A percentile compares a stretch with the other conserved stretches of the same genome.
Evolutionary conservation across 192 early-diverging fungal species (phyloP).

Genomic region (Backusella liffmaniae): DNA sequence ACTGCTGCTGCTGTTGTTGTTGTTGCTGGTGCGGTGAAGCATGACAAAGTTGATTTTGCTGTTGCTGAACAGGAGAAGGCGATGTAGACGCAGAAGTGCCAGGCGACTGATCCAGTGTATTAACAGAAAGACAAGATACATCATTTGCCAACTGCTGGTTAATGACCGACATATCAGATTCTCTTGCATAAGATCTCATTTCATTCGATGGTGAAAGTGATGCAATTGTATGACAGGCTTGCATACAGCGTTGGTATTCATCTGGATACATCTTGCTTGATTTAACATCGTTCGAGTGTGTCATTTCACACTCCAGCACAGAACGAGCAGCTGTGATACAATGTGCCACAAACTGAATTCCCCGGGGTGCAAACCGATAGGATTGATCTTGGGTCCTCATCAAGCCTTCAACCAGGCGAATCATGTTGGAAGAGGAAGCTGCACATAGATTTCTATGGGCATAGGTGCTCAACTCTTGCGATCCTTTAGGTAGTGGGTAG

Average conservation of each 20-base stretch:
- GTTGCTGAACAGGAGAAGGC: slow-evolving; percentile 6
- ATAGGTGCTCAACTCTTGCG: background rate
- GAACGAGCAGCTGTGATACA: background rate
- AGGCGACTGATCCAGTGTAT: background rate
- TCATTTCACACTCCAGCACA: background rate
- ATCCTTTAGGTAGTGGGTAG: background rate
- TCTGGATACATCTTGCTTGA: background rate
- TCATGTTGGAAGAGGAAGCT: slow-evolving; percentile 8
- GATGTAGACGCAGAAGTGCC: slow-evolving; percentile 9
- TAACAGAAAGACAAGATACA: slow-evolving; percentile 1
- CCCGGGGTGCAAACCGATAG: background rate
- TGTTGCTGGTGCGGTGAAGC: background rate
- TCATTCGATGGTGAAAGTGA: slow-evolving; percentile 17
- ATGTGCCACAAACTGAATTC: slow-evolving; percentile 3
- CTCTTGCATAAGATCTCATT: slow-evolving; percentile 11
- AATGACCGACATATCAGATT: slow-evolving; percentile 5
- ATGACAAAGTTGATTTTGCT: background rate
- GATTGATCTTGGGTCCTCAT: background rate
- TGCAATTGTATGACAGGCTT: background rate
- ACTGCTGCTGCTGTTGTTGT: background rate
- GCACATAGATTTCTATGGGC: background rate
- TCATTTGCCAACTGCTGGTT: slow-evolving; percentile 1
- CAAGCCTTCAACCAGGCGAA: slow-evolving; percentile 8
- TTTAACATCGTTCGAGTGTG: background rate
- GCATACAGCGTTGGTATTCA: slow-evolving; percentile 11